Base-by-base conservation (phyloP, 345 rosid genomes). In the Toxicodendron radicans region DNA sequence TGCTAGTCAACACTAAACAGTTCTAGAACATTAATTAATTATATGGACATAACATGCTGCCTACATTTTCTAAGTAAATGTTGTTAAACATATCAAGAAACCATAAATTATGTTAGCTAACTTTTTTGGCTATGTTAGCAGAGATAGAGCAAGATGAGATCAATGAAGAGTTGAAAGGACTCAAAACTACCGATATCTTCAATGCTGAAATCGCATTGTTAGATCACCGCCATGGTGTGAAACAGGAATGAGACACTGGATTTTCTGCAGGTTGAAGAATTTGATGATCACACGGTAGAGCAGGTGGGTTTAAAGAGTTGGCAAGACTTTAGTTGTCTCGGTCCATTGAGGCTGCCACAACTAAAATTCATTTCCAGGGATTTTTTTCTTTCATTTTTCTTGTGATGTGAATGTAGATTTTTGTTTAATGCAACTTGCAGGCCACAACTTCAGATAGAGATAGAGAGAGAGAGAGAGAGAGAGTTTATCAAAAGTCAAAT, bases 351-450 rank as follows among this genome's bases (percentile, higher is more conserved):
- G 49, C 51, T n/a, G 68, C 74, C 10, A 12, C 13, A 10, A 62
- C 62, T 32, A 35, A 48, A 61, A 59, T 60, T 30, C 33, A 17
- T 46, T 16, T 11, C 0, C 4, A 7, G 2, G 30, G 30, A 60
- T 21, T 24, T 8, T 21, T 18, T 13, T 5, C 30, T 27, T 27
- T 2, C 30, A 13, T 43, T 60, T 24, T 76, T 11, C 33, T 23
- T 4, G 7, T 54, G 68, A 56, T 27, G 68, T 62, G 20, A 9
- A 45, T 0, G 27, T 57, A 21, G 58, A 13, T 3, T 24, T 60
- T 71, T 65, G 58, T 77, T 73, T 70, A 74, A 51, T 60, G 20
- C 79, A 52, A 81, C 53, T 72, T 75, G 79, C 74, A 58, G 51
- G 43, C 56, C 58, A 21, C 62, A 70, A 60, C 72, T 18, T 70